Conservation (phyloP, 495 filamentous ascomycete genomes). For the Aspergillus hancockii region DNA sequence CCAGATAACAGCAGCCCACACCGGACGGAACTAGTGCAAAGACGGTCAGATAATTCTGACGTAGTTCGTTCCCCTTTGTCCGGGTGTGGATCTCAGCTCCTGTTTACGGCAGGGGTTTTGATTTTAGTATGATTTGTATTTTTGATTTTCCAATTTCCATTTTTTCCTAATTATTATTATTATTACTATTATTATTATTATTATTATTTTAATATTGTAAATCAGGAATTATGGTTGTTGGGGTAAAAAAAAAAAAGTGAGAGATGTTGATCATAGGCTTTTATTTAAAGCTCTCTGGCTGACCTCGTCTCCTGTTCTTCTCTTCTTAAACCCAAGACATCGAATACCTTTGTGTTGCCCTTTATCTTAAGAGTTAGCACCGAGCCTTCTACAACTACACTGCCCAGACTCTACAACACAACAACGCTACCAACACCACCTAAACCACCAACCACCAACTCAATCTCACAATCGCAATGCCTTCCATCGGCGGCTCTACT, state of each 20-base stretch:
- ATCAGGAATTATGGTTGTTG: constrained; percentile 6
- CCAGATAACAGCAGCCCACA: constrained; percentile 22
- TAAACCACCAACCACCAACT: constrained; percentile 8
- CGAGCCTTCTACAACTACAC: background rate
- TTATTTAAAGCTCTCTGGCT: constrained; percentile 19
- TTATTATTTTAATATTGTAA: constrained; percentile 9
- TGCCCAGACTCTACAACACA: constrained; percentile 5
- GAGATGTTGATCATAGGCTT: constrained; percentile 6
- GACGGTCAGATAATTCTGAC: constrained; percentile 22
- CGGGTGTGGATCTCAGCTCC: constrained; percentile 30
- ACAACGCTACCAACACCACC: constrained; percentile 8
- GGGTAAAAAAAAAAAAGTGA: constrained; percentile 14
- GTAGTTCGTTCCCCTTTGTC: constrained; percentile 26
- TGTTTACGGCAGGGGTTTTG: constrained; percentile 38
- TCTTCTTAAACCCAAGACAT: constrained; percentile 6
- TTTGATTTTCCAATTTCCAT: constrained; percentile 11
- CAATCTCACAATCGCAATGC: constrained; percentile 49
- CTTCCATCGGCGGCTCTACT: constrained; percentile 66
- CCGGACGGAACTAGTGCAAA: constrained; percentile 17
- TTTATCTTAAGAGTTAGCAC: background rate
- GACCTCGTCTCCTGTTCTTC: constrained; percentile 15
- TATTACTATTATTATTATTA: constrained; percentile 14
- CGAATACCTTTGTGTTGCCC: background rate
- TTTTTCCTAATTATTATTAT: constrained; percentile 13
- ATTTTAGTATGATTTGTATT: constrained; percentile 13